Base-by-base conservation (phyloP, 2,329 filamentous ascomycete genomes). In the Conoideocrella luteorostrata region DNA sequence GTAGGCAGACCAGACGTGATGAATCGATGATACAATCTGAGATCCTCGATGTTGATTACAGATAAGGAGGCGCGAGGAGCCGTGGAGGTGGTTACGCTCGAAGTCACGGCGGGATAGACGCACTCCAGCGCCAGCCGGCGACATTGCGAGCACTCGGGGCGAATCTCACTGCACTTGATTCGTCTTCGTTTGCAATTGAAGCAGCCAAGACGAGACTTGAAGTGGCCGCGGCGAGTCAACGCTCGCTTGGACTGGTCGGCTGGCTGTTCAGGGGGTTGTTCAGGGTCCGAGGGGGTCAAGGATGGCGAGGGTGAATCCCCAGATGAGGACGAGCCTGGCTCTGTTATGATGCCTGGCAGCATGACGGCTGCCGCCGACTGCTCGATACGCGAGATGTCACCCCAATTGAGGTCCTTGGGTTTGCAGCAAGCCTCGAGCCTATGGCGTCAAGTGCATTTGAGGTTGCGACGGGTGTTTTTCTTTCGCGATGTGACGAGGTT, bases 1-100 rank as follows among this genome's bases (percentile, higher is more conserved):
- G 63, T 60, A 2, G 64, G 65, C 34, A 62, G 63, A 4, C 70
- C 71, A 2, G 62, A 54, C 1, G 67, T 58, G 11, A 75, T 50
- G 47, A 74, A 75, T 48, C 74, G 71, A 46, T 74, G 70, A 47
- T 74, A 74, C 49, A 73, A 71, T 7, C 68, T 60, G 56, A 76
- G 61, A 48, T 75, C 71, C 33, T 69, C 59, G 13, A 66, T 52
- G 21, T 57, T 60, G 44, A 71, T 69, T n/a, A 38, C 22, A 3
- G 22, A 38, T 23, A 24, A 26, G 3, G 35, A 7, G 4, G 35
- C 39, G 44, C 20, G 52, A 47, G 21, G 50, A 34, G 7, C 47
- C 40, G 28, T 51, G 39, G 13, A 48, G 43, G 51, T 42, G 5
- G 44, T 20, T 7, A 39, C 39, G 17, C 30, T 29, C 1, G 33